Evolutionary conservation across 2,329 filamentous ascomycete species (phyloP).

Genomic region (Thielaviopsis musarum): DNA sequence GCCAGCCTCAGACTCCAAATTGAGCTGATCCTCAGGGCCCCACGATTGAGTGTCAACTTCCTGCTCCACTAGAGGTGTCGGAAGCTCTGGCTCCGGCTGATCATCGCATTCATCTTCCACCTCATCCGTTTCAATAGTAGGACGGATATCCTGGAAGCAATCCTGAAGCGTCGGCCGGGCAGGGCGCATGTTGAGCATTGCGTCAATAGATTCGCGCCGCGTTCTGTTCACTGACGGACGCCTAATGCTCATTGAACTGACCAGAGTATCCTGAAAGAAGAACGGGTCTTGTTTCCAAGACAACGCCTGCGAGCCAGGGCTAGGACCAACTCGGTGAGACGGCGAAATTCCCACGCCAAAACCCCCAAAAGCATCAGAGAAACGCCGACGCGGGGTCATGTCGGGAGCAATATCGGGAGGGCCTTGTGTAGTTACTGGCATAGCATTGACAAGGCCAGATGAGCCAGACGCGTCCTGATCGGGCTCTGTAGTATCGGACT

Average conservation of each 20-base stretch:
- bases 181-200: neutral
- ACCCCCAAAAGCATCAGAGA: neutral
- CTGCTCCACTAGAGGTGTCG: neutral
- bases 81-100: neutral
- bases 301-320: neutral
- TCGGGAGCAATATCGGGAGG: neutral
- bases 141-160: slow-evolving; percentile 1
- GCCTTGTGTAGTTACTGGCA: neutral
- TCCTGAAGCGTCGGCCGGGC: neutral
- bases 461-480: neutral
- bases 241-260: slow-evolving; percentile 1
- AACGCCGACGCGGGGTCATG: neutral
- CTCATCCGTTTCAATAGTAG: slow-evolving; percentile 6
- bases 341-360: neutral
- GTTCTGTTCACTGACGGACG: neutral
- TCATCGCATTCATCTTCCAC: neutral
- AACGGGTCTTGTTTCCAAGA: slow-evolving; percentile 9
- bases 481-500: neutral
- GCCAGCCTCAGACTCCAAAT: slow-evolving; percentile 4
- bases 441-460: neutral
- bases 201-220: neutral
- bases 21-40: slow-evolving; percentile 10
- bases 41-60: neutral
- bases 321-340: neutral
- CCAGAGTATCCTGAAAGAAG: slow-evolving; percentile 8